A percentile compares a stretch with the other conserved stretches of the same genome.
Conservation (phyloP, 805 yeast species). For the Candida montana region DNA sequence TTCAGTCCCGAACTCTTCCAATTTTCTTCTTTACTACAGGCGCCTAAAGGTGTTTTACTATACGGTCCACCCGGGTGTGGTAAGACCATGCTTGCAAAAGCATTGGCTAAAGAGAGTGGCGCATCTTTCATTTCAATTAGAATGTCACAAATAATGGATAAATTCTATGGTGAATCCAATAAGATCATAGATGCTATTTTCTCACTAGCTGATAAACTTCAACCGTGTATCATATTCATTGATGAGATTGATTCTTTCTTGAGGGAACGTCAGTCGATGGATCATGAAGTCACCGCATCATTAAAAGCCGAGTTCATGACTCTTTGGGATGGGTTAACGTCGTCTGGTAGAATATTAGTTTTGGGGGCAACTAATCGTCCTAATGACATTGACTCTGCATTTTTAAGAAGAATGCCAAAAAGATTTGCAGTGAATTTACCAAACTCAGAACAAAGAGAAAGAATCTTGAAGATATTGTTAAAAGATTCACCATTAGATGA, state of each 20-base stretch:
- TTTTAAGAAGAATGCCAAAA: conserved; percentile 89
- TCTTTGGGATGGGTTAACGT: conserved; percentile 86
- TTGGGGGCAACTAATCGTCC: conserved; percentile 95
- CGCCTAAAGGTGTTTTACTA: conserved; percentile 95
- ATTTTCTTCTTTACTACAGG: conserved; percentile 69
- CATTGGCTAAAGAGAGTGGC: conserved; percentile 96
- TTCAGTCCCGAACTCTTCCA: conserved; percentile 65
- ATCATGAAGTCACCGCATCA: conserved; percentile 94
- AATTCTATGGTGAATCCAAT: conserved; percentile 96
- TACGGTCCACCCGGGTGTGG: conserved; percentile 99
- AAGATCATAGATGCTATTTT: conserved; percentile 91
- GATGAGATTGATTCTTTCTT: conserved; percentile 95
- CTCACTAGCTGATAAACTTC: conserved; percentile 80
- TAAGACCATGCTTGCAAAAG: conserved; percentile 98
- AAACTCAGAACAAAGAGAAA: conserved; percentile 54
- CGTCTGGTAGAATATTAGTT: conserved; percentile 76
- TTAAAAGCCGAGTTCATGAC: conserved; percentile 97
- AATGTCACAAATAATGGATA: conserved; percentile 93
- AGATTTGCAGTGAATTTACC: conserved; percentile 79
- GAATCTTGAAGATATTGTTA: conserved; percentile 66
- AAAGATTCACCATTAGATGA: conserved; percentile 56
- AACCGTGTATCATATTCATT: conserved; percentile 91
- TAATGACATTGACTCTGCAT: conserved; percentile 86
- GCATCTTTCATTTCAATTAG: conserved; percentile 88
- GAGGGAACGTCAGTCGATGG: conserved; percentile 75